Evolutionary conservation across 2,329 filamentous ascomycete species (phyloP).

Genomic region (Pseudogymnoascus sp.): DNA sequence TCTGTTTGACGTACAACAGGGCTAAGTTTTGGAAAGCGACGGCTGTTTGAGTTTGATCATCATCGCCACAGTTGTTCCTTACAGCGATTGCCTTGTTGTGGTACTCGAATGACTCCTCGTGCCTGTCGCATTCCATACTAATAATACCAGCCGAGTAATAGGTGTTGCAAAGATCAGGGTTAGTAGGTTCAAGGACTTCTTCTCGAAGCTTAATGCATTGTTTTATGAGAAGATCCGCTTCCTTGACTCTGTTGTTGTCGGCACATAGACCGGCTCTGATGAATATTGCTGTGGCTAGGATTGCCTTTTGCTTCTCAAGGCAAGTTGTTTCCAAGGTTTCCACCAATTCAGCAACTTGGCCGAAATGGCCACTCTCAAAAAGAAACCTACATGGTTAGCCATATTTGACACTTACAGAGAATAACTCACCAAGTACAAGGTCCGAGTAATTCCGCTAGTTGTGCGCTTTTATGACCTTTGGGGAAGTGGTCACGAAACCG

Average conservation of each 20-base stretch:
- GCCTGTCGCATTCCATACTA: background rate
- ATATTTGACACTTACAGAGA: background rate
- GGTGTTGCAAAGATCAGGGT: background rate
- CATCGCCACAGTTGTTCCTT: background rate
- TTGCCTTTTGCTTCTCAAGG: background rate
- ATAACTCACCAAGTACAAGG: background rate
- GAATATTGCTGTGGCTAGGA: background rate
- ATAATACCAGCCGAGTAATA: background rate
- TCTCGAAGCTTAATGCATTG: background rate
- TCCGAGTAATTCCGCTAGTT: background rate
- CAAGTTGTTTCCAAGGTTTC: background rate
- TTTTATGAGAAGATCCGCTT: background rate
- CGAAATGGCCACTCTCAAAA: background rate
- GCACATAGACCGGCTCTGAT: background rate
- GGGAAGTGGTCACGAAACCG: background rate
- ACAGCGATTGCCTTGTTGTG: background rate
- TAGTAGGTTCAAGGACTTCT: background rate
- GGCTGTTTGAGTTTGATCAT: background rate
- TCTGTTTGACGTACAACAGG: background rate
- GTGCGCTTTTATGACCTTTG: background rate
- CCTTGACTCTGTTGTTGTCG: background rate
- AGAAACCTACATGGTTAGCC: background rate
- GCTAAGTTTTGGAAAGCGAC: background rate
- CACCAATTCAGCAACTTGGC: background rate
- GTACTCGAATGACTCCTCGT: background rate